phyloP scores from a whole-genome alignment of 768 basidiomycete genomes.

The Tylopilus intermedius region DNA sequence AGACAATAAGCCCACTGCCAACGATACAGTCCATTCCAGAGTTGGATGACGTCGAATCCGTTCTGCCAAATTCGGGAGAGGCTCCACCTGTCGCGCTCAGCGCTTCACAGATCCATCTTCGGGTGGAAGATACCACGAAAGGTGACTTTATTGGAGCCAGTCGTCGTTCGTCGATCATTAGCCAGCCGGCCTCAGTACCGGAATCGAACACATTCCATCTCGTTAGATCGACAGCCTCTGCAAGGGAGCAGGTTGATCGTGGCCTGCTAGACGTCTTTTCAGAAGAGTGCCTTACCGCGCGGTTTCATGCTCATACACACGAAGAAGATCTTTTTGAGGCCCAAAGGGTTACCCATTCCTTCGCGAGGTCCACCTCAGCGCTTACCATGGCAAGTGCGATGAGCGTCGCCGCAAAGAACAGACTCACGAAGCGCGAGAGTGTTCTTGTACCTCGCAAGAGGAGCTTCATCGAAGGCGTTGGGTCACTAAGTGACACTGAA shows the following conservation, averaged over 20 bases:
- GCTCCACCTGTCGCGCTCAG: not conserved
- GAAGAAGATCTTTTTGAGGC: conserved; percentile 62
- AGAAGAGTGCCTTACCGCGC: conserved; percentile 60
- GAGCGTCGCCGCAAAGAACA: conserved; percentile 48
- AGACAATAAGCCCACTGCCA: conserved; percentile 39
- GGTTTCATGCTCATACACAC: conserved; percentile 57
- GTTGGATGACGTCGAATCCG: conserved; percentile 23
- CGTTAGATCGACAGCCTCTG: conserved; percentile 59
- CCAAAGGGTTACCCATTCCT: conserved; percentile 40
- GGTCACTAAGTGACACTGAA: conserved; percentile 16
- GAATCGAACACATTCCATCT: conserved; percentile 55
- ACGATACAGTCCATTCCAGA: conserved; percentile 59
- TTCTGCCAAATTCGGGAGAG: conserved; percentile 7
- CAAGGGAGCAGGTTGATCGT: conserved; percentile 69
- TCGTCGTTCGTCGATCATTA: conserved; percentile 57
- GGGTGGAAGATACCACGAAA: conserved; percentile 17
- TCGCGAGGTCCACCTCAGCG: conserved; percentile 54
- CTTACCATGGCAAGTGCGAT: conserved; percentile 56
- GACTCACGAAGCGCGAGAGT: conserved; percentile 64
- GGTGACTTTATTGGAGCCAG: conserved; percentile 29
- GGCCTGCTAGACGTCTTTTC: conserved; percentile 80
- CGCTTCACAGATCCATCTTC: conserved; percentile 19
- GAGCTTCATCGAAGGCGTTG: conserved; percentile 37
- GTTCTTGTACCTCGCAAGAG: conserved; percentile 59
- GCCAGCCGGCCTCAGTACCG: conserved; percentile 48